Evolutionary conservation across 2,329 filamentous ascomycete species (phyloP).

Genomic region (Thermothelomyces thermophilus): DNA sequence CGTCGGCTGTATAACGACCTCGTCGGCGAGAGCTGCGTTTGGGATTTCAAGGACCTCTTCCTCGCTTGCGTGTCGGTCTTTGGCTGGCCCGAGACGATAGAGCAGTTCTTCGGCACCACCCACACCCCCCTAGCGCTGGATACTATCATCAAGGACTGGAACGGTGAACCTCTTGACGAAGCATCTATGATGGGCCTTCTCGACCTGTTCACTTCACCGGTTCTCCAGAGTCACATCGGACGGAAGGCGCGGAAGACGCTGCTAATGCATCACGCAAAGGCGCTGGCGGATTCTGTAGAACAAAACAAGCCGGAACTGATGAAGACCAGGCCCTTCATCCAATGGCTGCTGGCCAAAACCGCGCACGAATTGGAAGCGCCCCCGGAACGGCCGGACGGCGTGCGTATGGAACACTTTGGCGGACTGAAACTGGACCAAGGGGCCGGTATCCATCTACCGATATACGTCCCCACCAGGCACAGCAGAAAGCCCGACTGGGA

Average conservation of each 20-base stretch:
- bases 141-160: conserved; percentile 14
- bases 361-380: conserved; percentile 3
- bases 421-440: conserved; percentile 6
- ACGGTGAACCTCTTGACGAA: conserved; percentile 9
- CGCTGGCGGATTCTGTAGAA: conserved; percentile 3
- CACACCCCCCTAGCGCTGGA: not conserved
- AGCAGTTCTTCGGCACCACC: conserved; percentile 3
- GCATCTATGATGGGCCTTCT: conserved; percentile 13
- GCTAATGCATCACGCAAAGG: conserved; percentile 6
- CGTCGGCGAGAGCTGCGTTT: conserved; percentile 11
- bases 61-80: conserved; percentile 2
- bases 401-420: not conserved
- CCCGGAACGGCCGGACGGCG: not conserved
- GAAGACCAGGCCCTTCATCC: conserved; percentile 16
- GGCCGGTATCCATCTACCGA: conserved; percentile 7
- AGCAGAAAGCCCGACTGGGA: conserved; percentile 15
- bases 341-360: conserved; percentile 16
- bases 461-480: conserved; percentile 15
- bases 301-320: conserved; percentile 7
- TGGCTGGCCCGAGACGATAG: conserved; percentile 2
- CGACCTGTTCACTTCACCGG: conserved; percentile 14
- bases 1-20: conserved; percentile 11
- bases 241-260: not conserved
- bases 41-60: conserved; percentile 21
- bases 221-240: conserved; percentile 4